phyloP scores from a whole-genome alignment of 768 basidiomycete genomes.

The Cystofilobasidium ferigula region DNA sequence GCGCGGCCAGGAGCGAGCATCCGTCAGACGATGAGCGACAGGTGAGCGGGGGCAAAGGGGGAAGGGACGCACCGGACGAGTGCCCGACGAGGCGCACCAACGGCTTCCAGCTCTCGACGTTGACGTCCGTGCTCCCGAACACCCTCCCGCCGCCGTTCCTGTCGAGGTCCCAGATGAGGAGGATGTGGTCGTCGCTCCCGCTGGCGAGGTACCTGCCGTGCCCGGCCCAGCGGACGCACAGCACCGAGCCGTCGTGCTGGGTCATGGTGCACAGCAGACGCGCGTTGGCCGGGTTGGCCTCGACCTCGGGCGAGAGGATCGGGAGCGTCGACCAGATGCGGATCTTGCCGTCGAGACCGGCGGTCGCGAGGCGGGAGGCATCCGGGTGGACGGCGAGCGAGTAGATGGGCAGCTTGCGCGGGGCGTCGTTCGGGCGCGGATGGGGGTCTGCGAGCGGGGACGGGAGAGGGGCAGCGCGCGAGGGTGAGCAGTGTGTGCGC shows the following conservation, averaged over 20 bases:
- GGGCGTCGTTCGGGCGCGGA: constrained; percentile 7
- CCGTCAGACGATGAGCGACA: background rate
- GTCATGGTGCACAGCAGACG: constrained; percentile 81
- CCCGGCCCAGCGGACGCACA: constrained; percentile 85
- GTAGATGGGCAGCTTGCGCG: constrained; percentile 58
- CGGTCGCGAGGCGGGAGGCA: constrained; percentile 91
- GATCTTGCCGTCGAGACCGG: constrained; percentile 87
- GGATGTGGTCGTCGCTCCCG: constrained; percentile 88
- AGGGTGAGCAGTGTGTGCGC: constrained; percentile 6
- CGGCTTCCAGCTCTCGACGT: constrained; percentile 95
- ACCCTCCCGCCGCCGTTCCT: constrained; percentile 78
- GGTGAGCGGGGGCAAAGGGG: background rate
- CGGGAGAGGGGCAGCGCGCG: background rate
- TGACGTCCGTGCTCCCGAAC: constrained; percentile 90
- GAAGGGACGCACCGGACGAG: constrained; percentile 60
- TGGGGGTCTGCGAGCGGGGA: background rate
- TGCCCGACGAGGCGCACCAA: constrained; percentile 84
- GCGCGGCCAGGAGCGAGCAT: too few species aligned
- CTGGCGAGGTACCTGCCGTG: constrained; percentile 88
- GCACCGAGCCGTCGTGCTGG: constrained; percentile 83
- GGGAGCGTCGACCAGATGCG: constrained; percentile 96
- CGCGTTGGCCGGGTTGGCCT: constrained; percentile 57
- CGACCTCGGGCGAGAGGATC: constrained; percentile 61
- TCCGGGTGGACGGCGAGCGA: constrained; percentile 91
- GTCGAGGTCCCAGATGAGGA: constrained; percentile 95